These are phyloP conservation scores for Nannochloropsis gaditana DNA, from an alignment of 108 stramenopile species.

Conservation along the genomic window DNA sequence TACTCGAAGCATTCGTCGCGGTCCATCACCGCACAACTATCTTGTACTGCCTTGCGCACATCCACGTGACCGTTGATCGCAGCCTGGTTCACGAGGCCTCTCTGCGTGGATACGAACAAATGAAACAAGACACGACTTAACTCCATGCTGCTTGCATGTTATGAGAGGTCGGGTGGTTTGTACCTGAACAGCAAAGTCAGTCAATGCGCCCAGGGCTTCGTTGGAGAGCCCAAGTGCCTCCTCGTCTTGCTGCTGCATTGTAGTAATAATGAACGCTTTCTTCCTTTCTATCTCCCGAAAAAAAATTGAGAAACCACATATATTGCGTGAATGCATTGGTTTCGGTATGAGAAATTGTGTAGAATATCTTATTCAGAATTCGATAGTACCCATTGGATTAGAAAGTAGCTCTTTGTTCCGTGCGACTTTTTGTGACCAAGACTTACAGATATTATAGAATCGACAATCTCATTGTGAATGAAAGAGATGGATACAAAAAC, in stretches of 20 bases:
- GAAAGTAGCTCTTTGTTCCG: no score
- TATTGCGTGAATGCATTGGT: background rate
- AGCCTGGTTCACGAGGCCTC: background rate
- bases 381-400: no score
- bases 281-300: background rate
- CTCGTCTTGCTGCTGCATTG: constrained; percentile 19
- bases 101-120: background rate
- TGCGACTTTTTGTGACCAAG: no score
- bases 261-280: background rate
- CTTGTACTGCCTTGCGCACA: constrained; percentile 9
- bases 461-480: no score
- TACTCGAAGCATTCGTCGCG: constrained; percentile 13
- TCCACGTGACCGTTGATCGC: background rate
- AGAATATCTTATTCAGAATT: no score
- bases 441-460: no score
- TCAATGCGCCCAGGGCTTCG: background rate
- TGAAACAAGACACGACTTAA: no score
- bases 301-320: no score
- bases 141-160: no score
- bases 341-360: background rate
- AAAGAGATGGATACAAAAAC: no score
- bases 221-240: background rate
- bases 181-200: constrained; percentile 5
- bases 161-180: background rate
- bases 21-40: constrained; percentile 6